phyloP scores from a whole-genome alignment of 345 rosid genomes.

The Rhodomyrtus tomentosa region DNA sequence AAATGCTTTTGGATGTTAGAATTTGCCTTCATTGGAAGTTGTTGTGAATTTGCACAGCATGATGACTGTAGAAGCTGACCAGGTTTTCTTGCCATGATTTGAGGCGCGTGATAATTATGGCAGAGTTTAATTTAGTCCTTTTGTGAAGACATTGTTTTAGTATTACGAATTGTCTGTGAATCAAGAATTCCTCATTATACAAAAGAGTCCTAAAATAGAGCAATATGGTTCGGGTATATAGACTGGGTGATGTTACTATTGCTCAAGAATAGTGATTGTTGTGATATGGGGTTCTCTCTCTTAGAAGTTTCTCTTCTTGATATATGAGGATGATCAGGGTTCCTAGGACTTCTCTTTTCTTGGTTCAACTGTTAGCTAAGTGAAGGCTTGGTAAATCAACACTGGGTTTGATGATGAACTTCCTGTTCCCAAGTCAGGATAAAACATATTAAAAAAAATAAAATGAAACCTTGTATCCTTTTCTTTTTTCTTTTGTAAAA shows the following conservation, averaged over 20 bases:
- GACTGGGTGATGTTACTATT: neutral
- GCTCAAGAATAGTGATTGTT: neutral
- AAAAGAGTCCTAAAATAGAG: neutral
- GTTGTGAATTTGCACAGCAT: neutral
- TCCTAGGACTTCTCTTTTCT: neutral
- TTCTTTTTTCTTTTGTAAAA: neutral
- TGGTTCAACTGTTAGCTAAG: neutral
- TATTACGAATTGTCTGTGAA: neutral
- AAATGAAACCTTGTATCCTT: neutral
- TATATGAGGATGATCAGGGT: neutral
- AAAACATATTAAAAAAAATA: neutral
- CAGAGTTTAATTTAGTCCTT: neutral
- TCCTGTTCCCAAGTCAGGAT: neutral
- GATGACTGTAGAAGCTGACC: neutral
- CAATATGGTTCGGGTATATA: neutral
- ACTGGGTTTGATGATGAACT: neutral
- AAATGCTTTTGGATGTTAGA: neutral
- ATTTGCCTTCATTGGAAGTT: neutral
- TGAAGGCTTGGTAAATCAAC: neutral
- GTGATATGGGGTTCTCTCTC: neutral
- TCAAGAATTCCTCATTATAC: neutral
- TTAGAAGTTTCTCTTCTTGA: neutral
- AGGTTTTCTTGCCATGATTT: neutral
- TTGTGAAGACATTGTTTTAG: neutral
- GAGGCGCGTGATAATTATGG: neutral